These are phyloP conservation scores for Erodium maritimum DNA, from an alignment of 345 rosid genomes.

Conservation along the genomic window DNA sequence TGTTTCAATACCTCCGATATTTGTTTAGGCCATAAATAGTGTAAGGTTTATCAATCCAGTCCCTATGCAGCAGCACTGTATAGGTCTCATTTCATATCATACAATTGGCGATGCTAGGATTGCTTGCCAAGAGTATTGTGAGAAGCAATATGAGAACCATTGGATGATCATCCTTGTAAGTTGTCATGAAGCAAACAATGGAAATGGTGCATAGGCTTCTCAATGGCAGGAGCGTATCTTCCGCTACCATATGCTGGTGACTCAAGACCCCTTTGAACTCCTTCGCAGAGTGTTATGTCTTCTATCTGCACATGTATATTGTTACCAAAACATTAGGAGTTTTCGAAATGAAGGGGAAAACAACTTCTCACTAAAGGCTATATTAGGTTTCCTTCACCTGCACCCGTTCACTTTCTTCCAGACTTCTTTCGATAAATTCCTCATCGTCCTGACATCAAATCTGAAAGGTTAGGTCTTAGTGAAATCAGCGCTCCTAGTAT, in stretches of 20 bases:
- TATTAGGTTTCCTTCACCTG: constrained; percentile 30
- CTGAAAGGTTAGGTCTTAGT: neutral
- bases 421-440: constrained; percentile 48
- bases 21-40: too few species aligned
- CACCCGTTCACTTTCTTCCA: constrained; percentile 59
- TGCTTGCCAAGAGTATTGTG: too few species aligned
- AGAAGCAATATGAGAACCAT: neutral
- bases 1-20: too few species aligned
- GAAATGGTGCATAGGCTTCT: constrained; percentile 68
- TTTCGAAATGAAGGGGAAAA: too few species aligned
- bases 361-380: too few species aligned
- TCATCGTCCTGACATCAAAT: constrained; percentile 47
- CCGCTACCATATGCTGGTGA: constrained; percentile 59
- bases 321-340: too few species aligned
- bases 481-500: too few species aligned
- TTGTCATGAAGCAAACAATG: constrained; percentile 41
- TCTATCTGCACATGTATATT: constrained; percentile 39
- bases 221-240: constrained; percentile 60
- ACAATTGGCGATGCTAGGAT: neutral
- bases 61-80: too few species aligned
- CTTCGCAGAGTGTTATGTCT: constrained; percentile 59
- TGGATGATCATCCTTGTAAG: constrained; percentile 21
- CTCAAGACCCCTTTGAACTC: constrained; percentile 67
- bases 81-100: too few species aligned
- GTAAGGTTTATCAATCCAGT: too few species aligned